A percentile compares a stretch with the other conserved stretches of the same genome.
phyloP scores from a whole-genome alignment of 306 rosid genomes.

The Astragalus glycyphyllos region DNA sequence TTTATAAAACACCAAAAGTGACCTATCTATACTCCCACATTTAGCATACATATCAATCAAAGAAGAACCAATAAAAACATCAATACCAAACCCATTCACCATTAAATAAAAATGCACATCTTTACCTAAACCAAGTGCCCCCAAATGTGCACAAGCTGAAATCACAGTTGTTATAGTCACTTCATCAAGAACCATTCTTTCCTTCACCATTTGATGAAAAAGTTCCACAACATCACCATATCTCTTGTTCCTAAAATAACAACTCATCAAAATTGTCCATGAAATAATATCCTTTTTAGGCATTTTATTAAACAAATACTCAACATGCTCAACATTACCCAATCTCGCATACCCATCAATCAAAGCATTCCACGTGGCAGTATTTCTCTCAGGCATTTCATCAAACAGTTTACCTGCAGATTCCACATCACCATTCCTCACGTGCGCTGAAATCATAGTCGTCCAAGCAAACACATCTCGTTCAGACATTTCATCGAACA shows the following conservation, averaged over 20 bases:
- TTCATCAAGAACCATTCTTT: slow-evolving; percentile 68
- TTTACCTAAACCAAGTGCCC: slow-evolving; percentile 77
- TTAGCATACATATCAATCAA: slow-evolving; percentile 87
- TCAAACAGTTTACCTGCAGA: slow-evolving; percentile 63
- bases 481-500: slow-evolving; percentile 70
- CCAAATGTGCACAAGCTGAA: slow-evolving; percentile 85
- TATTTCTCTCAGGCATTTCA: slow-evolving; percentile 60
- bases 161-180: slow-evolving; percentile 68
- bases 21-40: slow-evolving; percentile 74
- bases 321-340: slow-evolving; percentile 57
- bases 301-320: slow-evolving; percentile 62
- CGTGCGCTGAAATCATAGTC: slow-evolving; percentile 58
- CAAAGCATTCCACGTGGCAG: slow-evolving; percentile 74
- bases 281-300: slow-evolving; percentile 69
- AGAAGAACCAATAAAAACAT: slow-evolving; percentile 81
- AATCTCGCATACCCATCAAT: slow-evolving; percentile 73
- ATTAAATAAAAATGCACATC: slow-evolving; percentile 64
- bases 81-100: slow-evolving; percentile 63
- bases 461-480: slow-evolving; percentile 85
- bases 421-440: slow-evolving; percentile 55
- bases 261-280: slow-evolving; percentile 74
- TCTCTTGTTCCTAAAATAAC: slow-evolving; percentile 60
- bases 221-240: slow-evolving; percentile 57
- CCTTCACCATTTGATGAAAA: slow-evolving; percentile 58
- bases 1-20: slow-evolving; percentile 76